These are phyloP conservation scores for Lentinula detonsa DNA, from an alignment of 768 basidiomycete species.

Conservation along the genomic window DNA sequence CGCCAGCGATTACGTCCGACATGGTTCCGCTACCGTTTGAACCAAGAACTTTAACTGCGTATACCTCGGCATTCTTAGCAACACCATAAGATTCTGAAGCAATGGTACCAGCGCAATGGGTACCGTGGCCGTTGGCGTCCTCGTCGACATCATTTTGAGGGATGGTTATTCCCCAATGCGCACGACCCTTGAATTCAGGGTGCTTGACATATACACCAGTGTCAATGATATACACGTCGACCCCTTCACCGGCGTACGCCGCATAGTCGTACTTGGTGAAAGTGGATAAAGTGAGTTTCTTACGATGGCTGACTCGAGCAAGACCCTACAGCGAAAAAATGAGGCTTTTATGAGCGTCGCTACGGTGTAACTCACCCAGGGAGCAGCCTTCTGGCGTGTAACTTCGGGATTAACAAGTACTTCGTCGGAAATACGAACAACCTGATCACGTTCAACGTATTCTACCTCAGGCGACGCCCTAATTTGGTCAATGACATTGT, in stretches of 20 bases:
- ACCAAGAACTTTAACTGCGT: constrained; percentile 93
- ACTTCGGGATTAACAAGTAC: constrained; percentile 9
- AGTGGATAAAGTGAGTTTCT: constrained; percentile 67
- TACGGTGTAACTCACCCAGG: constrained; percentile 62
- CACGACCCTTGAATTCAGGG: constrained; percentile 84
- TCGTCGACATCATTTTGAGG: constrained; percentile 77
- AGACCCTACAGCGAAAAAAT: constrained; percentile 59
- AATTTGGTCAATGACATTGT: constrained; percentile 65
- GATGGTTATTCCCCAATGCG: constrained; percentile 90
- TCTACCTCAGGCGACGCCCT: constrained; percentile 84
- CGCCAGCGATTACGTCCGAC: constrained; percentile 90
- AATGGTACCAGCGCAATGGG: constrained; percentile 94
- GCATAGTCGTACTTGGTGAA: constrained; percentile 82
- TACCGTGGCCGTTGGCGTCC: constrained; percentile 94
- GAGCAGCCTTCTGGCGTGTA: constrained; percentile 57
- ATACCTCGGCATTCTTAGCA: constrained; percentile 85
- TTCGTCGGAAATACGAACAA: constrained; percentile 69
- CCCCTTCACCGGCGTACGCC: constrained; percentile 75
- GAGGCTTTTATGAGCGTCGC: constrained; percentile 1
- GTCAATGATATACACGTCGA: constrained; percentile 86
- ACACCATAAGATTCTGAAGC: constrained; percentile 93
- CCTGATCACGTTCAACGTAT: constrained; percentile 90
- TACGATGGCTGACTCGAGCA: constrained; percentile 88
- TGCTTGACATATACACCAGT: constrained; percentile 88
- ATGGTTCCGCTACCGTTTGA: constrained; percentile 91